Base-by-base conservation (phyloP, 176 grass and related monocot species). In the Aegilops bicornis region DNA sequence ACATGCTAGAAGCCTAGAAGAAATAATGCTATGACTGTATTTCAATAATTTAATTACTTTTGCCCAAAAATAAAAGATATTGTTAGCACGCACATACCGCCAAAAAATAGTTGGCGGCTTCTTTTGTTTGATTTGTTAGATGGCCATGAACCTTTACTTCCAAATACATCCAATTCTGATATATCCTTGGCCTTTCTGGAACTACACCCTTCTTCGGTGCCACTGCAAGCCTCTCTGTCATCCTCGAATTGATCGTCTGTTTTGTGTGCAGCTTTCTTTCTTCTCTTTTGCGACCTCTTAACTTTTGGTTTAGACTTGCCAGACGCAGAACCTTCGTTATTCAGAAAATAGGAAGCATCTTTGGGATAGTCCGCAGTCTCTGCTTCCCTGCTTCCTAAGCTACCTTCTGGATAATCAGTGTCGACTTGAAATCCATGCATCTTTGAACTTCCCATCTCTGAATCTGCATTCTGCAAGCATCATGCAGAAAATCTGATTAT, bases 221-320 rank as follows among this genome's bases (percentile, higher is more conserved):
- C 96, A 86, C 93, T 98, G 83, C 96, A 96, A 82, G 96, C 96
- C 79, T 98, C 96, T 88, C 87, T 96, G 40, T 98, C 96, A 94
- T 95, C 90, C 52, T 95, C 93, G 61, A 89, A 83, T 73, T 70
- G 87, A 77, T 84, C 82, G 3, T 84, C 87, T 60, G 67, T 31
- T 86, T 80, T 86, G 24, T 50, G 63, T 79, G 59, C 79, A 80
- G 39, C 67, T 86, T 91, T 95, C 83, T 88, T 83, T 71, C 66
- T 90, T 84, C 83, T 90, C 87, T 83, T 92, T 37, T 92, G 91
- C 65, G 69, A 39, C 58, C 86, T 92, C 66, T 92, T 96, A 39
- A 88, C 62, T 76, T 91, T 98, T 32, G 88, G 90, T 83, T 68
- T 83, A 89, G 86, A 79, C 63, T 91, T 91, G 84, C 79, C 70